Conservation (phyloP, 108 stramenopile species). For the Fistulifera solaris region DNA sequence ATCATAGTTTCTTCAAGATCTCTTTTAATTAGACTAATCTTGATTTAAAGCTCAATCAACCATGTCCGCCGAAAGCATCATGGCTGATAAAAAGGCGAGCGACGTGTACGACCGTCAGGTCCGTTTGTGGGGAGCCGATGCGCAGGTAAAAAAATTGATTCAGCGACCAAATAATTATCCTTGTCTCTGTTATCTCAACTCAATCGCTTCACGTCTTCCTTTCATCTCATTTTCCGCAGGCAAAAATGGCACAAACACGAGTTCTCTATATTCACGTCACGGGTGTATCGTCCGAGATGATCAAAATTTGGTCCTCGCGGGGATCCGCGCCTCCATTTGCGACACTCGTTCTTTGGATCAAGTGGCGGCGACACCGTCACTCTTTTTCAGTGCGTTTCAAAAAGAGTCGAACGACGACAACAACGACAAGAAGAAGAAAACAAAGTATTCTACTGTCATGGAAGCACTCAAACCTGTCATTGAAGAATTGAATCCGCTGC, state of each 20-base stretch:
- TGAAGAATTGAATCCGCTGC: conserved; percentile 85
- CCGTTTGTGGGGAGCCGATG: conserved; percentile 93
- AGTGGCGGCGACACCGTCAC: conserved; percentile 33
- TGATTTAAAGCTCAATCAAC: too few species aligned
- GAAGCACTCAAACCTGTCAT: conserved; percentile 60
- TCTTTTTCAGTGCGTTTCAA: conserved; percentile 30
- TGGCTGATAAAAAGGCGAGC: too few species aligned
- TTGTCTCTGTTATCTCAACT: neutral
- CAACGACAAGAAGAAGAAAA: conserved; percentile 23
- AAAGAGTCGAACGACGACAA: conserved; percentile 14
- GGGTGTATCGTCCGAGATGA: conserved; percentile 74
- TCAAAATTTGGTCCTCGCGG: conserved; percentile 93
- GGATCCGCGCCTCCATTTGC: conserved; percentile 73
- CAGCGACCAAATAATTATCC: too few species aligned
- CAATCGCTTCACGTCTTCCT: neutral
- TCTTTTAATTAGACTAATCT: too few species aligned
- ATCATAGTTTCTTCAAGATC: too few species aligned
- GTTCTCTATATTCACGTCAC: conserved; percentile 86
- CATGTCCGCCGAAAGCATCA: too few species aligned
- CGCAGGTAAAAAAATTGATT: conserved; percentile 49
- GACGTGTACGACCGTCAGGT: conserved; percentile 95
- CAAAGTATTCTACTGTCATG: conserved; percentile 46
- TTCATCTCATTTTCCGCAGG: conserved; percentile 11
- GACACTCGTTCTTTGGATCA: conserved; percentile 62
- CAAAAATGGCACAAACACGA: conserved; percentile 78